phyloP scores from a whole-genome alignment of 2,329 filamentous ascomycete genomes.

The Penicillium sp. region DNA sequence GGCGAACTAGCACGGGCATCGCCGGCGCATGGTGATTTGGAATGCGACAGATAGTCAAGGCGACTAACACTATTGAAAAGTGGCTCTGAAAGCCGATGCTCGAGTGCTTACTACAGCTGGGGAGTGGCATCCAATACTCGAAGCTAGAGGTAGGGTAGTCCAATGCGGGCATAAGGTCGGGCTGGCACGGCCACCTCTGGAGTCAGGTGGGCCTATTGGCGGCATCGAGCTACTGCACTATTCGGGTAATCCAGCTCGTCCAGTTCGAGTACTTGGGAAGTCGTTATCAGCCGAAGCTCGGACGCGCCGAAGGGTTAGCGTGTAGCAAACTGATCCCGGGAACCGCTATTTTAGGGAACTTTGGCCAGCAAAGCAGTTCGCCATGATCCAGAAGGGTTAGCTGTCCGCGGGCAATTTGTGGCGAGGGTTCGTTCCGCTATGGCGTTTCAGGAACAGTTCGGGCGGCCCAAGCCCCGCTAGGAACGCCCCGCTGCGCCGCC shows the following conservation, averaged over 20 bases:
- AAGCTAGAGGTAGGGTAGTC: not conserved
- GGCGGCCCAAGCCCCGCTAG: not conserved
- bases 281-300: not conserved
- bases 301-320: not conserved
- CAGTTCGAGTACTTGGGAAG: not conserved
- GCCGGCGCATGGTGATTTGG: not conserved
- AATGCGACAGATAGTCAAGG: not conserved
- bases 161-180: not conserved
- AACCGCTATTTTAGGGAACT: not conserved
- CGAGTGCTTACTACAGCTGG: not conserved
- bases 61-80: not conserved
- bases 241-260: conserved; percentile 4
- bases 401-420: not conserved
- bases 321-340: not conserved
- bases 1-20: conserved; percentile 1
- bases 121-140: not conserved
- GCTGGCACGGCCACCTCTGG: conserved; percentile 1
- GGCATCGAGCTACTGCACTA: conserved; percentile 1
- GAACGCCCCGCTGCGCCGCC: not conserved
- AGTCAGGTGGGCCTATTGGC: not conserved
- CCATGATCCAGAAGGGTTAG: not conserved
- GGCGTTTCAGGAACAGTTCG: conserved; percentile 4
- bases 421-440: conserved; percentile 1
- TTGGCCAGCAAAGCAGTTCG: not conserved
- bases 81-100: conserved; percentile 1